Conservation (phyloP, 1,284 basidiomycete species). For the Lentinula novae-zelandiae region DNA sequence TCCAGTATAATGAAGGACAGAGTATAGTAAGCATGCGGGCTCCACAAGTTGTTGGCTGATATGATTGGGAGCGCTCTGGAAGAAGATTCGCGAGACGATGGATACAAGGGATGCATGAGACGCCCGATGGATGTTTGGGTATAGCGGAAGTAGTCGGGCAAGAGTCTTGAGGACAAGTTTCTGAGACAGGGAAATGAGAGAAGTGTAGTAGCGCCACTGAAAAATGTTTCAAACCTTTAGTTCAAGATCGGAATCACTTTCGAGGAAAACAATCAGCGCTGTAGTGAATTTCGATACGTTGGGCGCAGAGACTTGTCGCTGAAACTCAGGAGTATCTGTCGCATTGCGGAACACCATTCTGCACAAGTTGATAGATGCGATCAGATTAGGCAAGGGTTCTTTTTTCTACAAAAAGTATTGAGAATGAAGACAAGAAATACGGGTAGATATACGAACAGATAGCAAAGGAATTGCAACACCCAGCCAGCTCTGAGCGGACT, state of each 20-base stretch:
- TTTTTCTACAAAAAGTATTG: slow-evolving; percentile 49
- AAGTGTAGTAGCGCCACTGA: not conserved
- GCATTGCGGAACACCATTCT: slow-evolving; percentile 55
- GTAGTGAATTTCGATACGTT: slow-evolving; percentile 67
- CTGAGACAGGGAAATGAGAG: slow-evolving; percentile 30
- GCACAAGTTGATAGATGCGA: slow-evolving; percentile 59
- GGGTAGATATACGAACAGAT: slow-evolving; percentile 46
- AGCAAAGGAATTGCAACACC: slow-evolving; percentile 58
- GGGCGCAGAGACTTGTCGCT: slow-evolving; percentile 68
- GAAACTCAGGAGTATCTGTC: slow-evolving; percentile 64
- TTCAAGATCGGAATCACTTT: slow-evolving; percentile 45
- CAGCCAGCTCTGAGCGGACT: slow-evolving; percentile 70
- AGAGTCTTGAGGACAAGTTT: slow-evolving; percentile 48
- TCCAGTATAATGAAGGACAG: slow-evolving; percentile 61
- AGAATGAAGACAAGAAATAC: slow-evolving; percentile 21
- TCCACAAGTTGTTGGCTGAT: slow-evolving; percentile 37
- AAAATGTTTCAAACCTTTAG: slow-evolving; percentile 40
- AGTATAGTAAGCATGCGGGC: slow-evolving; percentile 53
- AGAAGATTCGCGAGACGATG: slow-evolving; percentile 51
- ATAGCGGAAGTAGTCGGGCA: slow-evolving; percentile 52
- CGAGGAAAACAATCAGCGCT: slow-evolving; percentile 51
- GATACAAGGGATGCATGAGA: slow-evolving; percentile 46
- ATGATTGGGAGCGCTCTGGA: slow-evolving; percentile 45
- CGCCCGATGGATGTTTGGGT: slow-evolving; percentile 62
- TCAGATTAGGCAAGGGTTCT: slow-evolving; percentile 55